phyloP scores from a whole-genome alignment of 768 basidiomycete genomes.

The Leccinum olivaceopallidum region DNA sequence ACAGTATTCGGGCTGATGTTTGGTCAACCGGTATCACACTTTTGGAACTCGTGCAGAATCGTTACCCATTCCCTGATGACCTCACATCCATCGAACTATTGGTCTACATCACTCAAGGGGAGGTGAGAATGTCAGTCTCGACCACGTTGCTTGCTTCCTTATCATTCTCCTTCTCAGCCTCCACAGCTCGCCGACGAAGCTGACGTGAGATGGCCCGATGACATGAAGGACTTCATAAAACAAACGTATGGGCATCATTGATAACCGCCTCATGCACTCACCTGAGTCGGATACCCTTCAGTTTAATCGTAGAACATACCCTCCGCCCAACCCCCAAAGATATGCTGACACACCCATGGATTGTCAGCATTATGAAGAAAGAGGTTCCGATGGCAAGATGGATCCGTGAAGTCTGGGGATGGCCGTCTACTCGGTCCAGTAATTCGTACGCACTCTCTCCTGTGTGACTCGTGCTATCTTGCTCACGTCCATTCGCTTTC shows the following conservation, averaged over 20 bases:
- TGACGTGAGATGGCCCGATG: constrained; percentile 64
- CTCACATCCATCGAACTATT: constrained; percentile 93
- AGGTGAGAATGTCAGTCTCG: constrained; percentile 44
- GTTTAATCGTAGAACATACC: constrained; percentile 67
- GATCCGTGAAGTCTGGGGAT: constrained; percentile 84
- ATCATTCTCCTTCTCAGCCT: constrained; percentile 47
- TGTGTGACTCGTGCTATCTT: neutral
- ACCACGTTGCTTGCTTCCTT: constrained; percentile 16
- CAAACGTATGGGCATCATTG: constrained; percentile 58
- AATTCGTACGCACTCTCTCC: constrained; percentile 20
- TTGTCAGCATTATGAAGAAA: constrained; percentile 70
- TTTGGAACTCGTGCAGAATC: constrained; percentile 90
- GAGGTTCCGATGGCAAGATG: constrained; percentile 89
- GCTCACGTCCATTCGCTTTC: neutral
- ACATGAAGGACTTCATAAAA: constrained; percentile 91
- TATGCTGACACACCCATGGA: constrained; percentile 85
- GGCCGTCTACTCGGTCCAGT: constrained; percentile 47
- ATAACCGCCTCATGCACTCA: constrained; percentile 4
- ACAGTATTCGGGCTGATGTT: constrained; percentile 94
- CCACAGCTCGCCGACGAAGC: constrained; percentile 81
- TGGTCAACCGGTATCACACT: constrained; percentile 97
- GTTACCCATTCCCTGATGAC: constrained; percentile 93
- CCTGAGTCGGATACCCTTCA: constrained; percentile 30
- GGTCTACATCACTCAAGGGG: constrained; percentile 82
- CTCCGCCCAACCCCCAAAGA: constrained; percentile 80